These are phyloP conservation scores for Rhodotorula babjevae DNA, from an alignment of 768 basidiomycete genomes.

Conservation along the genomic window DNA sequence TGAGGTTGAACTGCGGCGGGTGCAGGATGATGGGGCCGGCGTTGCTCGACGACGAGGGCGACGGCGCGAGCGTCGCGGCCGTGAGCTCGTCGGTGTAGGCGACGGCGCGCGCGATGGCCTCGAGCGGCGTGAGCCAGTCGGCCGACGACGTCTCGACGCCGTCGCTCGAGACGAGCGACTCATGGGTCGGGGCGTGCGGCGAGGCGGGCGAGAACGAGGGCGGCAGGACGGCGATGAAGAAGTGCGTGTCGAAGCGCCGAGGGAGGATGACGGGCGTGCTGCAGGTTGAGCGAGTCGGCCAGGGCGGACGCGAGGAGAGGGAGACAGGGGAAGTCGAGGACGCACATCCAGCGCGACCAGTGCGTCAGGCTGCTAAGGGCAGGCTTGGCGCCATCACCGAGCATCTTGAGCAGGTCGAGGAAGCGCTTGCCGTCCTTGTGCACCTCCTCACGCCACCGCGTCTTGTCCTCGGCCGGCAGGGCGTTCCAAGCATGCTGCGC, in stretches of 20 bases:
- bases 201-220: background rate
- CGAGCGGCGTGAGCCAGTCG: constrained; percentile 35
- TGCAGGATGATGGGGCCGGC: constrained; percentile 32
- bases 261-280: constrained; percentile 28
- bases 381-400: background rate
- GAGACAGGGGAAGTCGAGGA: too few relatives aligned
- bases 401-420: constrained; percentile 3
- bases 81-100: constrained; percentile 14
- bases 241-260: constrained; percentile 40
- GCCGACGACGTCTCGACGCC: constrained; percentile 34
- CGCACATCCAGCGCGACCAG: constrained; percentile 33
- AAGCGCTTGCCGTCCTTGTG: constrained; percentile 15
- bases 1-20: constrained; percentile 41
- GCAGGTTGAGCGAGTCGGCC: too few relatives aligned
- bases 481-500: constrained; percentile 2
- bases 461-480: background rate
- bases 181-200: background rate
- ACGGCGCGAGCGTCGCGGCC: background rate
- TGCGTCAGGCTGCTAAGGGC: constrained; percentile 1
- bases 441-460: constrained; percentile 32
- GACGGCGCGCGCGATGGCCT: constrained; percentile 27
- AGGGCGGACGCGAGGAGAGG: too few relatives aligned
- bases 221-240: constrained; percentile 38
- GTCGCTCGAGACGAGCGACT: constrained; percentile 17
- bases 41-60: background rate